A percentile compares a stretch with the other conserved stretches of the same genome.
phyloP scores from a whole-genome alignment of 331 rosid species.

The Spiraea crenata region DNA sequence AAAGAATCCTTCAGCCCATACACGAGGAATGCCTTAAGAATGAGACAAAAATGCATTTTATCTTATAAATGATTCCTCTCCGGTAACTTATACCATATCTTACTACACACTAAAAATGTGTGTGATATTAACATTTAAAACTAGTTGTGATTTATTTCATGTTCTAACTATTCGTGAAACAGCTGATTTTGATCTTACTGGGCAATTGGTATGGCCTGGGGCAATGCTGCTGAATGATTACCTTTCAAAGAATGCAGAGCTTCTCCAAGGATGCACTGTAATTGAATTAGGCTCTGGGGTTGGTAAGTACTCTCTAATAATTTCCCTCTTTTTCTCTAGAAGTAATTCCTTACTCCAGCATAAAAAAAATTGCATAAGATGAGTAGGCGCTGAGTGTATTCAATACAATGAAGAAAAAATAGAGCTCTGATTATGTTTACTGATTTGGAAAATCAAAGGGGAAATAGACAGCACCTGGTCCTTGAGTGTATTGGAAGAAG shows the following conservation, averaged over 20 bases:
- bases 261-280: constrained; percentile 61
- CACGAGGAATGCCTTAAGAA: neutral
- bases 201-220: constrained; percentile 98
- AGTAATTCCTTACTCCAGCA: neutral
- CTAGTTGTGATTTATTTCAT: constrained; percentile 2
- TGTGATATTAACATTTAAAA: neutral
- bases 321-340: neutral
- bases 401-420: neutral
- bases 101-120: neutral
- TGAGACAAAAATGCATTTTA: neutral
- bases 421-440: neutral
- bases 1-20: neutral
- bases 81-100: too few relatives aligned
- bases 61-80: neutral
- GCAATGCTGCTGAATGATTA: constrained; percentile 82
- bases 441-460: neutral
- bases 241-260: constrained; percentile 58
- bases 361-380: neutral
- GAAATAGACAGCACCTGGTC: neutral
- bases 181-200: constrained; percentile 97
- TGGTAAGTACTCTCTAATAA: constrained; percentile 49
- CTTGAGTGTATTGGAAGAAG: constrained; percentile 7
- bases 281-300: constrained; percentile 95
- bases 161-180: constrained; percentile 42
- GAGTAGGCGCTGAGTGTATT: neutral